These are phyloP conservation scores for Cyberlindnera maritima DNA, from an alignment of 805 yeast species.

Conservation along the genomic window DNA sequence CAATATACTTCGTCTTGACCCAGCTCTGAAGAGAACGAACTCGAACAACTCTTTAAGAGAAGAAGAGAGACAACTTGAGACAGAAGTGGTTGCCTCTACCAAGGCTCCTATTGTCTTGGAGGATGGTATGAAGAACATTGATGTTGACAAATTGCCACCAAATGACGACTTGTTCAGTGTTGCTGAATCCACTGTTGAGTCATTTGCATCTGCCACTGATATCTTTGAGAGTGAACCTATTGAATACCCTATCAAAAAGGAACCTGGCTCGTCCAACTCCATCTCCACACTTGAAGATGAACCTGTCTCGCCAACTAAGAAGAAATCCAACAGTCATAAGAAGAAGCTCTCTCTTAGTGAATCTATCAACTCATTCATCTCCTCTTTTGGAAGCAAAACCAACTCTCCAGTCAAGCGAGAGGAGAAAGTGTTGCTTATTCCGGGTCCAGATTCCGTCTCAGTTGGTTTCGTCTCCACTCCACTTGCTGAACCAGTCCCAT, in stretches of 20 bases:
- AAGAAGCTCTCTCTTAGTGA: conserved; percentile 23
- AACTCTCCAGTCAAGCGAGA: conserved; percentile 5
- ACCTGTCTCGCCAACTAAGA: background rate
- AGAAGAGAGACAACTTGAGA: conserved; percentile 23
- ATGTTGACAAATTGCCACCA: conserved; percentile 3
- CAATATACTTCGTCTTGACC: conserved; percentile 24
- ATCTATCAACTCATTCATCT: conserved; percentile 21
- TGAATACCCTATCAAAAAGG: conserved; percentile 6
- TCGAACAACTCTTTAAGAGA: conserved; percentile 26
- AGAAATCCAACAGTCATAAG: conserved; percentile 16
- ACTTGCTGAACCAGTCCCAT: background rate
- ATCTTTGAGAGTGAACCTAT: conserved; percentile 16
- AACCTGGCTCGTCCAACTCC: conserved; percentile 19
- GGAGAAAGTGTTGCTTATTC: background rate
- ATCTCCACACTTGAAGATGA: conserved; percentile 19
- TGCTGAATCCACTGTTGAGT: conserved; percentile 20
- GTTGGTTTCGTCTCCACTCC: background rate
- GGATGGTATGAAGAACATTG: conserved; percentile 21
- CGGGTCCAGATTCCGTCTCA: background rate
- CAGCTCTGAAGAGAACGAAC: conserved; percentile 27
- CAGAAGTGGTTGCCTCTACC: conserved; percentile 13
- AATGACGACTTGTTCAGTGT: conserved; percentile 16
- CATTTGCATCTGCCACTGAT: conserved; percentile 25
- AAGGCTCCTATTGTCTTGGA: conserved; percentile 15
- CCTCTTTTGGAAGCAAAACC: conserved; percentile 12